These are phyloP conservation scores for Microsporum audouinii DNA, from an alignment of 2,329 filamentous ascomycete genomes.

Conservation along the genomic window DNA sequence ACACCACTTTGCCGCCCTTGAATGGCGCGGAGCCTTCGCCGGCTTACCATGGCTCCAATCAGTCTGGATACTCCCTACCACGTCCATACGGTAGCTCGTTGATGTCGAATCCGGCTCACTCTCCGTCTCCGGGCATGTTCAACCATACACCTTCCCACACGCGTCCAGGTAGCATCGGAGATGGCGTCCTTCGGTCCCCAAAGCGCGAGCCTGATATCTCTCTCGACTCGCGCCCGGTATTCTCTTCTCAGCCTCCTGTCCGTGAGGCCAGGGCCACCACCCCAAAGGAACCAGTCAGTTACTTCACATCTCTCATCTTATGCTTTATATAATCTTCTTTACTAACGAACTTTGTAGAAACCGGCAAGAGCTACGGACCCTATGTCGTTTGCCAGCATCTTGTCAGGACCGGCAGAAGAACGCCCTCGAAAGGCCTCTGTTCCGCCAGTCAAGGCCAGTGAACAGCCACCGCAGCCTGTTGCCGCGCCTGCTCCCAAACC, in stretches of 20 bases:
- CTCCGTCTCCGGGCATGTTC: conserved; percentile 26
- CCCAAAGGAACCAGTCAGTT: conserved; percentile 32
- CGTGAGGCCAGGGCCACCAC: conserved; percentile 26
- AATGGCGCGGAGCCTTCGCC: conserved; percentile 29
- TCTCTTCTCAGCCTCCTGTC: conserved; percentile 24
- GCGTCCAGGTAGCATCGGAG: conserved; percentile 29
- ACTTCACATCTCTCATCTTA: background rate
- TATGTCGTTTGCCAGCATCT: conserved; percentile 93
- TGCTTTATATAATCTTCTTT: background rate
- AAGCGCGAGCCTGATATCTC: conserved; percentile 29
- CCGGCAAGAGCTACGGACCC: conserved; percentile 66
- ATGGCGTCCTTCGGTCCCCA: conserved; percentile 31
- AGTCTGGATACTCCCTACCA: conserved; percentile 25
- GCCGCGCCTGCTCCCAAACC: conserved; percentile 12
- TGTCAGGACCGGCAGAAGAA: conserved; percentile 64
- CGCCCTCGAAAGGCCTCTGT: conserved; percentile 39
- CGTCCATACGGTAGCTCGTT: conserved; percentile 27
- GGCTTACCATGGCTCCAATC: conserved; percentile 24
- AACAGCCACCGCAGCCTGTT: conserved; percentile 19
- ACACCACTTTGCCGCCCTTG: conserved; percentile 29
- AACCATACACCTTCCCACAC: conserved; percentile 30
- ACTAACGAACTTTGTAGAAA: conserved; percentile 39
- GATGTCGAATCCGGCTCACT: conserved; percentile 24
- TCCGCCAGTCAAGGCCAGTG: conserved; percentile 23
- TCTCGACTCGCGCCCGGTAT: conserved; percentile 14